Base-by-base conservation (phyloP, 1,139 yeast genomes). In the Candida anutae region DNA sequence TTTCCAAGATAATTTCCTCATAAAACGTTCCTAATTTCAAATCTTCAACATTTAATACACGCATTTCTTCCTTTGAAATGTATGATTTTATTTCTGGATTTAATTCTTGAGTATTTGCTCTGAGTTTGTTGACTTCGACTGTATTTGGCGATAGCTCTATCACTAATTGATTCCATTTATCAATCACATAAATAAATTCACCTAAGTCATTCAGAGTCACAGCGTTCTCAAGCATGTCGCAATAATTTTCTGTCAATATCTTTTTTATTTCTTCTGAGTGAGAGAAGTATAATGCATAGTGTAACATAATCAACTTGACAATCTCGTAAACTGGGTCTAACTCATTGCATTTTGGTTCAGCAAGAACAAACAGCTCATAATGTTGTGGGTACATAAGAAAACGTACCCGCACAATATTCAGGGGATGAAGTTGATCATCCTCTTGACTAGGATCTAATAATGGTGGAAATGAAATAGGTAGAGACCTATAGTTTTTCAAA, bases 281-380 rank as follows among this genome's bases (percentile, higher is more conserved):
- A 40, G 46, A 57, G 35, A 65, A 64, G 38, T 58, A 65, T 12
- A 65, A 44, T 3, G 63, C 52, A 31, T 47, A 61, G 36, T 65
- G 70, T 15, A 64, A 57, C 50, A 62, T 65, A 32, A 64, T 57
- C 6, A 64, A 38, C 36, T 58, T 71, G 14, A 80, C 82, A 27
- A 85, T 68, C 45, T 87, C 95, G 26, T 64, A 68, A 37, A 81
- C 58, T 4, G 95, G 90, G 43, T 82, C 77, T 34, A 79, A 61
- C 37, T 75, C 82, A 30, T 71, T 70, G 28, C 62, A 57, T 36
- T 69, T 70, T 3, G 76, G 74, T 8, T 48, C 57, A 1, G 66
- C 70, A 25, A 65, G 46, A 10, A 63, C 34, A 34, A 54, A 65
- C 44, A 55, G 55, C 37, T 65, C 72, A 23, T 43, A 44, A 34